Percentiles rank a stretch among this genome's conserved stretches.
These are phyloP conservation scores for Cicer pinnatifidum DNA, from an alignment of 306 rosid species.

Conservation along the genomic window DNA sequence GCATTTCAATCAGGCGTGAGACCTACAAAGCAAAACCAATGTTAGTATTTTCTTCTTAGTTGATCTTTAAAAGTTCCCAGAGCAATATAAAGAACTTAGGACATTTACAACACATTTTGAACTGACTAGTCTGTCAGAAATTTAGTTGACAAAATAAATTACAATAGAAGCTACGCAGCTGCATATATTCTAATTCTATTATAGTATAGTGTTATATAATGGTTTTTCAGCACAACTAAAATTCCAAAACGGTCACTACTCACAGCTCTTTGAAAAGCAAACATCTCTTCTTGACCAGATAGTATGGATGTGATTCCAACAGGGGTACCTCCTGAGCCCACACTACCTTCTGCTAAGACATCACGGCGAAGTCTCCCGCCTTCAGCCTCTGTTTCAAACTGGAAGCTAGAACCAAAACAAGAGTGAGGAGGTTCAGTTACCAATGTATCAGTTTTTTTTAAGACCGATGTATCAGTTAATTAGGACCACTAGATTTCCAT, in stretches of 20 bases:
- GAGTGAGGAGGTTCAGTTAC: constrained; percentile 40
- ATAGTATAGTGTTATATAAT: constrained; percentile 19
- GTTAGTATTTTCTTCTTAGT: constrained; percentile 30
- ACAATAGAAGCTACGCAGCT: background rate
- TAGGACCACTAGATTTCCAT: constrained; percentile 16
- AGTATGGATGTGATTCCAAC: constrained; percentile 70
- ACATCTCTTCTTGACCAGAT: constrained; percentile 94
- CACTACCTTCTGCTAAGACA: constrained; percentile 81
- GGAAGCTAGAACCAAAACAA: constrained; percentile 72
- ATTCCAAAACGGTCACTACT: constrained; percentile 49
- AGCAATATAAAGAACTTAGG: constrained; percentile 10
- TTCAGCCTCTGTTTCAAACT: constrained; percentile 90
- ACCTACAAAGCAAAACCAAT: constrained; percentile 57
- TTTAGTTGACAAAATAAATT: constrained; percentile 21
- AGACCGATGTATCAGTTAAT: constrained; percentile 24
- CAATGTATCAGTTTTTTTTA: constrained; percentile 3
- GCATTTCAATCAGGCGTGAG: constrained; percentile 94
- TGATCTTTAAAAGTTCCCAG: constrained; percentile 9
- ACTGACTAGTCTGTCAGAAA: background rate
- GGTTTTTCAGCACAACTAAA: constrained; percentile 38
- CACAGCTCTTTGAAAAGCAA: constrained; percentile 95
- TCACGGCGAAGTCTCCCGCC: constrained; percentile 79
- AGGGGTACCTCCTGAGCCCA: constrained; percentile 76
- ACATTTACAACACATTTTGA: constrained; percentile 13
- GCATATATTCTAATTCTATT: constrained; percentile 9